phyloP scores from a whole-genome alignment of 2,329 filamentous ascomycete species.

The Endoconidiophora laricicola region DNA sequence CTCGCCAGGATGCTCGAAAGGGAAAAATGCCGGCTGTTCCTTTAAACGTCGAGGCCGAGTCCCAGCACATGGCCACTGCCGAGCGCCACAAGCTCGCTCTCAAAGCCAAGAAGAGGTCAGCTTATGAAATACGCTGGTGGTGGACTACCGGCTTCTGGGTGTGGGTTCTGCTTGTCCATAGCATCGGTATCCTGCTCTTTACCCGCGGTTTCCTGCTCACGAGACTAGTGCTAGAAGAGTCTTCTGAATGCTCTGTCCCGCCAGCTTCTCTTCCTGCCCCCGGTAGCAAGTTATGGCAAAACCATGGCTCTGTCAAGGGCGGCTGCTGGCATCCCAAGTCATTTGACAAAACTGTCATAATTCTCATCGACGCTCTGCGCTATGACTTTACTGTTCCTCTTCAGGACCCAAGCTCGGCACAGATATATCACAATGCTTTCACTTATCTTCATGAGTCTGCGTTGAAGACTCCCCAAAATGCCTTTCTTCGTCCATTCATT shows the following conservation, averaged over 20 bases:
- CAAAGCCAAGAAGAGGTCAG: conserved; percentile 5
- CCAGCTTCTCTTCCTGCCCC: conserved; percentile 38
- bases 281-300: conserved; percentile 20
- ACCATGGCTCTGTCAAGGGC: conserved; percentile 29
- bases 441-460: conserved; percentile 77
- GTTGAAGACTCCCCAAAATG: conserved; percentile 55
- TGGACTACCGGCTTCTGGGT: conserved; percentile 52
- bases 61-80: conserved; percentile 4
- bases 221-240: conserved; percentile 60
- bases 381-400: conserved; percentile 94
- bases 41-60: conserved; percentile 1
- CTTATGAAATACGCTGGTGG: conserved; percentile 35
- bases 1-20: conserved; percentile 23
- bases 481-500: conserved; percentile 86
- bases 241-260: conserved; percentile 50
- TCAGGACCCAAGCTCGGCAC: conserved; percentile 27
- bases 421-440: conserved; percentile 67
- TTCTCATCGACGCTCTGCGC: conserved; percentile 82
- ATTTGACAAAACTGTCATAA: conserved; percentile 79
- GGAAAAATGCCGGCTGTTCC: not conserved
- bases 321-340: conserved; percentile 96
- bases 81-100: conserved; percentile 5
- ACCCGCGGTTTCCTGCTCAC: conserved; percentile 90
- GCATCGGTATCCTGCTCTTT: conserved; percentile 74
- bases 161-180: conserved; percentile 58